Evolutionary conservation across 2,329 filamentous ascomycete genomes (phyloP), one percentile per base, ranked within the genome.

Genomic region (Fusarium mangiferae): DNA sequence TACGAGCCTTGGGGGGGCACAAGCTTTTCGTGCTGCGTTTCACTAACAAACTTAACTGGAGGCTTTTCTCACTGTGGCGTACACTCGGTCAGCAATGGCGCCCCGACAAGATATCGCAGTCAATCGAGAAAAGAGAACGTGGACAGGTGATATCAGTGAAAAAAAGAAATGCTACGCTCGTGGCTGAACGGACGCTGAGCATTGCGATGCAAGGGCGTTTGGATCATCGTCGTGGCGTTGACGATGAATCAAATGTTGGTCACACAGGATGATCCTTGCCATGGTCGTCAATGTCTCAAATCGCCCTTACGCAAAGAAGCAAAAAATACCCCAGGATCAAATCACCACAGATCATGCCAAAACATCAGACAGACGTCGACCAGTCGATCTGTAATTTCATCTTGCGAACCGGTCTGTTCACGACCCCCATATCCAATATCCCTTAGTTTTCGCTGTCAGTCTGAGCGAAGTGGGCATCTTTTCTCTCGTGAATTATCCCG

Each of bases 291-390:
- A 18, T 66, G 68, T 70, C 67, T 70, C 30, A 67, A 15, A 24
- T 11, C 42, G 26, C 60, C 73, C 73, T 75, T 75, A 66, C 62
- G 54, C 46, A 41, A 36, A 74, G 44, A 49, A 66, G 54, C 55
- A 70, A 56, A 61, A 30, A 35, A 39, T 5, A 39, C 20, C 35
- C 51, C 35, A 41, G 35, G 33, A 18, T 13, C 30, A 24, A 20
- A 15, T 6, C 49, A 38, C 26, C 20, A 14, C 51, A 38, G 30
- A 33, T 33, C 33, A 33, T 33, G 12, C 4, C 13, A 11, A 33
- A 26, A 51, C 48, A 33, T 8, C n/a, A 55, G 20, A 18, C 13
- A 38, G 17, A 36, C 30, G 30, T 51, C 30, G 48, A 24, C 30
- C 48, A 12, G 49, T 17, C 57, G 67, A 76, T 74, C 70, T 62